Percentiles rank a stretch among this genome's conserved stretches.
Evolutionary conservation across 768 basidiomycete genomes (phyloP).

Genomic region (Boletus coccyginus): DNA sequence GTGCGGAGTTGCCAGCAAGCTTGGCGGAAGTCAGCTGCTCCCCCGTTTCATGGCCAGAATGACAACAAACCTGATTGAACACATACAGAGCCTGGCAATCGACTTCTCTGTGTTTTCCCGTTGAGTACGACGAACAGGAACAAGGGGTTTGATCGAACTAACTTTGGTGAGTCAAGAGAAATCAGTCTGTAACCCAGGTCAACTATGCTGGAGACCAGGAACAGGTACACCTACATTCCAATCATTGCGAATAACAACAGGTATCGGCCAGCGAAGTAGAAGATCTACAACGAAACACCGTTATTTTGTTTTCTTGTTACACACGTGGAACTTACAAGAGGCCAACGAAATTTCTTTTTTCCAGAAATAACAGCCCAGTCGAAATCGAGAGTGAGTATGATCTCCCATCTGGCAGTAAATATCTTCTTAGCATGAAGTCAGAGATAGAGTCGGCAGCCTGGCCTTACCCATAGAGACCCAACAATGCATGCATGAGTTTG

Average conservation of each 20-base stretch:
- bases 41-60: background rate
- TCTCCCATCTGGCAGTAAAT: constrained; percentile 39
- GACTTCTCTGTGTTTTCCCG: constrained; percentile 28
- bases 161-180: constrained; percentile 37
- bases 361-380: constrained; percentile 41
- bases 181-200: constrained; percentile 19
- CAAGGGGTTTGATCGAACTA: background rate
- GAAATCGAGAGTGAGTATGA: constrained; percentile 40
- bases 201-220: background rate
- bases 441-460: background rate
- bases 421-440: background rate
- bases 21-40: constrained; percentile 14
- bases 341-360: constrained; percentile 45
- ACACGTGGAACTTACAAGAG: constrained; percentile 36
- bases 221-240: constrained; percentile 39
- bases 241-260: constrained; percentile 43
- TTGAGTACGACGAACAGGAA: background rate
- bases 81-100: constrained; percentile 47
- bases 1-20: constrained; percentile 42
- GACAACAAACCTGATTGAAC: constrained; percentile 42
- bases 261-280: constrained; percentile 48
- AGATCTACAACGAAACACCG: constrained; percentile 30
- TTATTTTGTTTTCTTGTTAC: background rate
- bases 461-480: constrained; percentile 45
- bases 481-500: constrained; percentile 41